phyloP scores from a whole-genome alignment of 441 rosid species.

The Eugenia klotzschiana region DNA sequence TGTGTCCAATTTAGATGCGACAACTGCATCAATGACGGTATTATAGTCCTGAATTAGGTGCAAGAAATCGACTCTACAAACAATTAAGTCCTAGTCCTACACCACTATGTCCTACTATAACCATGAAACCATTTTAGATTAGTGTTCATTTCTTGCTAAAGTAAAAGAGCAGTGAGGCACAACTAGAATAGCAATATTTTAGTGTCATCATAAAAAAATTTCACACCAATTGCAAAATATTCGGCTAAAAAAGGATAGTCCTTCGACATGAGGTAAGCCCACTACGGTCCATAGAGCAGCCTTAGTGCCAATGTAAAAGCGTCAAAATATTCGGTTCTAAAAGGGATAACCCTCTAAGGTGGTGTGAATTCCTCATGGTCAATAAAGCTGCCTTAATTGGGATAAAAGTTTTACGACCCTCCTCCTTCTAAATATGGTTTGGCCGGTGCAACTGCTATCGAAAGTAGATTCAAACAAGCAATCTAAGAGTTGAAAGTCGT shows the following conservation, averaged over 20 bases:
- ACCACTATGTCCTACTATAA: not conserved
- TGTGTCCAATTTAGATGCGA: not conserved
- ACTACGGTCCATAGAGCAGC: not conserved
- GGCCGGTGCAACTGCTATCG: not conserved
- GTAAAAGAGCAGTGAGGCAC: not conserved
- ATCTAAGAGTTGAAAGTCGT: not conserved
- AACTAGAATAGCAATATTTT: not conserved
- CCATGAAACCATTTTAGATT: not conserved
- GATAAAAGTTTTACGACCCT: not conserved
- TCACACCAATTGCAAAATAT: not conserved
- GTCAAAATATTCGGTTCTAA: not conserved
- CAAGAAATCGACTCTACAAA: not conserved
- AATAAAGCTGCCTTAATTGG: not conserved
- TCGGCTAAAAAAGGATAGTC: not conserved
- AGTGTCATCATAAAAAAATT: not conserved
- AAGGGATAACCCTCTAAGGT: not conserved
- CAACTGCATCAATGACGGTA: not conserved
- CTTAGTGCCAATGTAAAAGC: not conserved
- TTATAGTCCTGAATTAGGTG: rapidly evolving
- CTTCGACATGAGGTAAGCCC: not conserved
- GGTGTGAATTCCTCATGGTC: not conserved
- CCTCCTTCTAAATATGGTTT: not conserved
- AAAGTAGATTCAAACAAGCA: not conserved
- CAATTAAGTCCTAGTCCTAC: too few relatives aligned
- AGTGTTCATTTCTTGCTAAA: not conserved